Percentiles rank a stretch among this genome's conserved stretches.
phyloP scores from a whole-genome alignment of 495 filamentous ascomycete genomes.

The Apiosordaria backusii region DNA sequence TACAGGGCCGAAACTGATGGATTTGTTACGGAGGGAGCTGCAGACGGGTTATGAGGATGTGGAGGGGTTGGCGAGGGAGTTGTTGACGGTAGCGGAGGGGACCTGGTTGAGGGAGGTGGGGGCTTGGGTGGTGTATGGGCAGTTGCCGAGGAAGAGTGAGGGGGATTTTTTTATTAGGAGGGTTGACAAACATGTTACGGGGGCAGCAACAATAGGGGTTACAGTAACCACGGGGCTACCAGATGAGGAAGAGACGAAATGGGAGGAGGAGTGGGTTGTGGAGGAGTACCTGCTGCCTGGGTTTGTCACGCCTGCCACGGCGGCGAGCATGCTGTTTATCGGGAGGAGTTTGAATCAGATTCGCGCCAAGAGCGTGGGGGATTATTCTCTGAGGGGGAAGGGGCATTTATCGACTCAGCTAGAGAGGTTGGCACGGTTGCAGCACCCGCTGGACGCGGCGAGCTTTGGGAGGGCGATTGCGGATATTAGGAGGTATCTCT shows the following conservation, averaged over 20 bases:
- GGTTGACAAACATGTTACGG: slow-evolving; percentile 20
- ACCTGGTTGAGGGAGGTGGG: slow-evolving; percentile 89
- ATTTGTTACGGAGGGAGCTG: slow-evolving; percentile 66
- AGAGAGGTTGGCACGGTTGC: slow-evolving; percentile 62
- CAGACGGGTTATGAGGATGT: slow-evolving; percentile 89
- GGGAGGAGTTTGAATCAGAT: slow-evolving; percentile 85
- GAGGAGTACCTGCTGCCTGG: slow-evolving; percentile 59
- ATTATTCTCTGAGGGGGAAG: slow-evolving; percentile 27
- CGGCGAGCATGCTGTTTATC: slow-evolving; percentile 83
- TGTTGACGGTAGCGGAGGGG: slow-evolving; percentile 75
- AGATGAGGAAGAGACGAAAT: slow-evolving; percentile 1
- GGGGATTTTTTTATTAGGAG: slow-evolving; percentile 77
- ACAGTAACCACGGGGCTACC: neutral
- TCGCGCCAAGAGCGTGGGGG: slow-evolving; percentile 55
- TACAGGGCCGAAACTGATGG: slow-evolving; percentile 66
- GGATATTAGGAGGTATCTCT: slow-evolving; percentile 74
- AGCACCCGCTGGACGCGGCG: slow-evolving; percentile 67
- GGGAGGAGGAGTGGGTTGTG: slow-evolving; percentile 23
- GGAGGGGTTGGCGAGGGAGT: slow-evolving; percentile 63
- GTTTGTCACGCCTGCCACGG: slow-evolving; percentile 72
- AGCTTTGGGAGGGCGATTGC: slow-evolving; percentile 67
- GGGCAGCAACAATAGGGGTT: neutral
- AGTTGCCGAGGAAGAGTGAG: slow-evolving; percentile 66
- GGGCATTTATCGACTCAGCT: slow-evolving; percentile 66
- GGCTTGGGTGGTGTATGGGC: slow-evolving; percentile 86